A percentile compares a stretch with the other conserved stretches of the same genome.
phyloP scores from a whole-genome alignment of 768 basidiomycete species.

The Fomitopsis pulvina region DNA sequence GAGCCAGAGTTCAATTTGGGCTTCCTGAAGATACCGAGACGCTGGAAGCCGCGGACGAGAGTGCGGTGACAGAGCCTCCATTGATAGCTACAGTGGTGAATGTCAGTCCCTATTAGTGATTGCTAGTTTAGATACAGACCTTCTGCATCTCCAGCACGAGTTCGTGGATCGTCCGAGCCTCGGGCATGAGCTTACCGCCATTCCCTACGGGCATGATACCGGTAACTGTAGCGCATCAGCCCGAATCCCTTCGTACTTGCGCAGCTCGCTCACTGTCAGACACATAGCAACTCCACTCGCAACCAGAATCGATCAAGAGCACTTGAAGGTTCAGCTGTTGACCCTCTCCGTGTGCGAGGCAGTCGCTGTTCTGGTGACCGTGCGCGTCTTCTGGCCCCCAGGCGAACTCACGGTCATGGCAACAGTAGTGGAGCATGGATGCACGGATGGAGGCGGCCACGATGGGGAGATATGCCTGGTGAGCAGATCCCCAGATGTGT shows the following conservation, averaged over 20 bases:
- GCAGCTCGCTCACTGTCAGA: slow-evolving; percentile 51
- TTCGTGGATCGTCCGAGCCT: slow-evolving; percentile 77
- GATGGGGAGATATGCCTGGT: slow-evolving; percentile 91
- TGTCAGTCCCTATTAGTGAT: slow-evolving; percentile 6
- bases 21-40: slow-evolving; percentile 77
- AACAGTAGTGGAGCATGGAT: slow-evolving; percentile 91
- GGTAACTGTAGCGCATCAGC: slow-evolving; percentile 29
- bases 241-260: too few species aligned
- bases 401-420: slow-evolving; percentile 82
- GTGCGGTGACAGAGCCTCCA: slow-evolving; percentile 72
- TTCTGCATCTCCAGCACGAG: slow-evolving; percentile 90
- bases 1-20: slow-evolving; percentile 43
- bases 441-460: slow-evolving; percentile 84
- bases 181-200: slow-evolving; percentile 78
- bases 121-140: slow-evolving; percentile 31
- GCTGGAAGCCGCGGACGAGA: slow-evolving; percentile 76
- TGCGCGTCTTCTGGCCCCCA: slow-evolving; percentile 67
- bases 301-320: slow-evolving; percentile 90
- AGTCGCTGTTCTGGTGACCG: slow-evolving; percentile 47
- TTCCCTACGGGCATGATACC: slow-evolving; percentile 93
- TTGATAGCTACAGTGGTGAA: slow-evolving; percentile 46
- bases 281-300: slow-evolving; percentile 75
- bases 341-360: slow-evolving; percentile 34
- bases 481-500: slow-evolving; percentile 49
- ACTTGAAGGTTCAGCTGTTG: slow-evolving; percentile 57